Percentiles rank a stretch among this genome's conserved stretches.
phyloP scores from a whole-genome alignment of 208 protist genomes.

The Trypanosoma theileri region DNA sequence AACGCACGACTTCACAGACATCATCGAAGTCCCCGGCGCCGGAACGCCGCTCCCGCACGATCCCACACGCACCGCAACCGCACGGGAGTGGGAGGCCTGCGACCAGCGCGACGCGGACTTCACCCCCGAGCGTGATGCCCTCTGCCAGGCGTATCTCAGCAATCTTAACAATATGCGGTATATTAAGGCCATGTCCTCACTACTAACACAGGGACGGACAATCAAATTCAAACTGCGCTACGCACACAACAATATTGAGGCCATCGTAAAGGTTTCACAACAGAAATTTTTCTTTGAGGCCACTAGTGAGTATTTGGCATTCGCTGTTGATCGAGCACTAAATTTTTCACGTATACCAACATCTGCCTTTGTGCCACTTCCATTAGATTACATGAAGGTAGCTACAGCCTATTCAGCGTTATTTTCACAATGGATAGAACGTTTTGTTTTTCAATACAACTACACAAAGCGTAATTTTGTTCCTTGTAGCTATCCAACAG shows the following conservation, averaged over 20 bases:
- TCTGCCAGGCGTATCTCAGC: conserved; percentile 69
- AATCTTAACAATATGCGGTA: conserved; percentile 78
- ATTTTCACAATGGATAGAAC: conserved; percentile 78
- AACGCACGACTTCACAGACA: conserved; percentile 56
- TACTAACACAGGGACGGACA: conserved; percentile 61
- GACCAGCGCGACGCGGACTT: conserved; percentile 72
- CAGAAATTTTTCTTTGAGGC: conserved; percentile 82
- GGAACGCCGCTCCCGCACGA: conserved; percentile 57
- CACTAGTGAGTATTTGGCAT: conserved; percentile 71
- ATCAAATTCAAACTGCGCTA: conserved; percentile 83
- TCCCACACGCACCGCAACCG: conserved; percentile 22
- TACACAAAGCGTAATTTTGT: conserved; percentile 61
- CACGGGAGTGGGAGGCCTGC: conserved; percentile 50
- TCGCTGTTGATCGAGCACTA: conserved; percentile 58
- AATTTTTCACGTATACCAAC: conserved; percentile 72
- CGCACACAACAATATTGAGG: conserved; percentile 67
- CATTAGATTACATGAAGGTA: conserved; percentile 72
- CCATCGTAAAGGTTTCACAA: conserved; percentile 84
- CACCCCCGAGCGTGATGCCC: conserved; percentile 44
- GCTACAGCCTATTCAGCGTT: conserved; percentile 66
- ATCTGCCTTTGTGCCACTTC: conserved; percentile 54
- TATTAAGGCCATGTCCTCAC: conserved; percentile 72
- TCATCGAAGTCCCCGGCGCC: conserved; percentile 39
- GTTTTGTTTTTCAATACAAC: conserved; percentile 66
- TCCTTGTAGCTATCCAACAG: conserved; percentile 38